Evolutionary conservation across 192 early-diverging fungal genomes (phyloP).

Genomic region (Borealophlyctis nickersoniae): DNA sequence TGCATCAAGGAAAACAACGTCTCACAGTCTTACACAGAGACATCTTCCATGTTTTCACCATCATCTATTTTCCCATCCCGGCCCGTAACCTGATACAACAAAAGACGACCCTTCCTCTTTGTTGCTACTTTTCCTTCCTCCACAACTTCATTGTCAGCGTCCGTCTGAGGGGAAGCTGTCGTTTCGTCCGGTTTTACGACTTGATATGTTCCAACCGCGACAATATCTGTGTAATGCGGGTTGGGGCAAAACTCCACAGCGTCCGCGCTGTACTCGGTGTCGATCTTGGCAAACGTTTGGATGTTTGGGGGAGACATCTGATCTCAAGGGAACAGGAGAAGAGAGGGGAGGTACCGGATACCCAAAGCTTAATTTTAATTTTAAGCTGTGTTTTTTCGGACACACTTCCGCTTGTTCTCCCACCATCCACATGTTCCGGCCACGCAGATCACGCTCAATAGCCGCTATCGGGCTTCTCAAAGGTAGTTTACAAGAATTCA

Average conservation of each 20-base stretch:
- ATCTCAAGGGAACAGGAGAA: not conserved
- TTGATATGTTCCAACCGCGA: slow-evolving; percentile 54
- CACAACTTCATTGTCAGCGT: slow-evolving; percentile 4
- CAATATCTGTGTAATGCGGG: slow-evolving; percentile 8
- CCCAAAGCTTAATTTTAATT: too few species aligned
- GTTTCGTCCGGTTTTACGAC: slow-evolving; percentile 25
- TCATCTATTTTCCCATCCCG: too few species aligned
- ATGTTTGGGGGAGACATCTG: not conserved
- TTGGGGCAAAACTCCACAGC: slow-evolving; percentile 52
- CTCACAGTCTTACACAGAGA: too few species aligned
- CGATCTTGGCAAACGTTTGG: slow-evolving; percentile 31
- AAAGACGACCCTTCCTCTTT: slow-evolving; percentile 62
- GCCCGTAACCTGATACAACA: slow-evolving; percentile 58
- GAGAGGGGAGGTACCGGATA: too few species aligned
- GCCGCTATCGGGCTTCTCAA: too few species aligned
- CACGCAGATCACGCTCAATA: too few species aligned
- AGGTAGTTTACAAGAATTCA: too few species aligned
- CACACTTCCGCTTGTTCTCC: too few species aligned
- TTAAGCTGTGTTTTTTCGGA: too few species aligned
- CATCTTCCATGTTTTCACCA: too few species aligned
- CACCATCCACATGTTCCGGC: too few species aligned
- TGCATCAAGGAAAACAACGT: too few species aligned
- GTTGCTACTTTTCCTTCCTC: slow-evolving; percentile 27
- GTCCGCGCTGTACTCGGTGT: slow-evolving; percentile 53
- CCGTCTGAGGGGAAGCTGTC: not conserved